phyloP scores from a whole-genome alignment of 352 stramenopile species.

The Globisporangium echinulatum region DNA sequence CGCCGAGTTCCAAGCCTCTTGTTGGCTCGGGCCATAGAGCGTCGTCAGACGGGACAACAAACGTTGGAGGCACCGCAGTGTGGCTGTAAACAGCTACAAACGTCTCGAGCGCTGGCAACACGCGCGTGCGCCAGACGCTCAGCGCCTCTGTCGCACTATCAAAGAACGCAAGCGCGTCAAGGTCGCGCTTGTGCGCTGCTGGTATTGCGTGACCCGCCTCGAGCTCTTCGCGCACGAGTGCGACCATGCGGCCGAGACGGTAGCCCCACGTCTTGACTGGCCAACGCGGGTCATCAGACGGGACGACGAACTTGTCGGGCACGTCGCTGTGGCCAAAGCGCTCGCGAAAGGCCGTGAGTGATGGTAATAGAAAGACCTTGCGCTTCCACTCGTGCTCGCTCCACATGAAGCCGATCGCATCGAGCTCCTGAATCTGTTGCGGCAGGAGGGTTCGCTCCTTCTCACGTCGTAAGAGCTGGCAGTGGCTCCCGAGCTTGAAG shows the following conservation, averaged over 20 bases:
- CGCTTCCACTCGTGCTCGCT: slow-evolving; percentile 67
- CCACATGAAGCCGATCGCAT: slow-evolving; percentile 65
- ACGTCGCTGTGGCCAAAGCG: slow-evolving; percentile 39
- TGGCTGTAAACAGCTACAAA: slow-evolving; percentile 25
- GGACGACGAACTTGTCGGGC: slow-evolving; percentile 26
- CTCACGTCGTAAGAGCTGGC: slow-evolving; percentile 83
- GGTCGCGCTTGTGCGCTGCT: slow-evolving; percentile 3
- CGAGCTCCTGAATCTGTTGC: slow-evolving; percentile 27
- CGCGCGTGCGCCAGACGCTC: slow-evolving; percentile 22
- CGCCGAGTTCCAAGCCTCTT: slow-evolving; percentile 41
- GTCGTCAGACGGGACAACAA: slow-evolving; percentile 46
- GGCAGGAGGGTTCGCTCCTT: slow-evolving; percentile 31
- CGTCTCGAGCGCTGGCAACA: slow-evolving; percentile 38
- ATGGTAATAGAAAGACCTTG: slow-evolving; percentile 45
- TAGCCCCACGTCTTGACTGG: slow-evolving; percentile 15
- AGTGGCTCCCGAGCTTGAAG: slow-evolving; percentile 84
- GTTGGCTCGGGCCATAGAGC: slow-evolving; percentile 31
- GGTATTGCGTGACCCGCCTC: neutral
- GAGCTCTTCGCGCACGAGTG: slow-evolving; percentile 12
- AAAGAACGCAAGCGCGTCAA: slow-evolving; percentile 42
- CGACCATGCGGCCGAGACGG: slow-evolving; percentile 17
- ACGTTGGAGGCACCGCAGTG: slow-evolving; percentile 35
- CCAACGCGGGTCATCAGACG: slow-evolving; percentile 15
- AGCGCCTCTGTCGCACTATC: slow-evolving; percentile 16
- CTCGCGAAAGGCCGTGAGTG: slow-evolving; percentile 21